These are phyloP conservation scores for Cystobasidiopsis lactophilus DNA, from an alignment of 768 basidiomycete genomes.

Conservation along the genomic window DNA sequence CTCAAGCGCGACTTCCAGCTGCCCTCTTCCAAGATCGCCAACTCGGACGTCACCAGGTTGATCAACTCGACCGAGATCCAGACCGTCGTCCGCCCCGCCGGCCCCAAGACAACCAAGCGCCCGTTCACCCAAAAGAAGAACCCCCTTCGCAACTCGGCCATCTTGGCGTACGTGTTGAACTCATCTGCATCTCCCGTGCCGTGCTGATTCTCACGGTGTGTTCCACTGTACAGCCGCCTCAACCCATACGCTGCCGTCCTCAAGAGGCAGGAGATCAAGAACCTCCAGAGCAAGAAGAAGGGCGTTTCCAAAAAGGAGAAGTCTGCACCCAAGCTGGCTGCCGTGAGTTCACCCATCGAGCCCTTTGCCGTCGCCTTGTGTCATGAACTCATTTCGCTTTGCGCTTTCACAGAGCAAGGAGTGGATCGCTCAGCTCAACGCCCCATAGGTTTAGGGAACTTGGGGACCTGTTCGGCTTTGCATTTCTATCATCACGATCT, in stretches of 20 bases:
- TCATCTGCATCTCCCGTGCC: too few relatives aligned
- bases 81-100: slow-evolving; percentile 77
- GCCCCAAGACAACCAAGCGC: slow-evolving; percentile 63
- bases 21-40: slow-evolving; percentile 84
- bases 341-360: too few relatives aligned
- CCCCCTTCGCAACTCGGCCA: slow-evolving; percentile 15
- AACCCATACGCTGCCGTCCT: slow-evolving; percentile 96
- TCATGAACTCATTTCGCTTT: too few relatives aligned
- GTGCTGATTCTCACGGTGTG: not conserved
- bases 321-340: slow-evolving; percentile 13
- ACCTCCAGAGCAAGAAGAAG: slow-evolving; percentile 18
- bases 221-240: slow-evolving; percentile 48
- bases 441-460: too few relatives aligned
- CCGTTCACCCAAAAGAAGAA: slow-evolving; percentile 99
- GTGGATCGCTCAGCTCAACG: too few relatives aligned
- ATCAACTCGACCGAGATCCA: slow-evolving; percentile 99
- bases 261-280: slow-evolving; percentile 54
- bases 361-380: too few relatives aligned
- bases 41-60: slow-evolving; percentile 87
- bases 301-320: slow-evolving; percentile 3
- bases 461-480: too few relatives aligned
- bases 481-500: too few relatives aligned
- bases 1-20: slow-evolving; percentile 86
- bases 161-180: not conserved
- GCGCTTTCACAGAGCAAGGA: too few relatives aligned